Percentiles rank a stretch among this genome's conserved stretches.
Conservation (phyloP, 495 filamentous ascomycete species). For the Penicillium soppii region DNA sequence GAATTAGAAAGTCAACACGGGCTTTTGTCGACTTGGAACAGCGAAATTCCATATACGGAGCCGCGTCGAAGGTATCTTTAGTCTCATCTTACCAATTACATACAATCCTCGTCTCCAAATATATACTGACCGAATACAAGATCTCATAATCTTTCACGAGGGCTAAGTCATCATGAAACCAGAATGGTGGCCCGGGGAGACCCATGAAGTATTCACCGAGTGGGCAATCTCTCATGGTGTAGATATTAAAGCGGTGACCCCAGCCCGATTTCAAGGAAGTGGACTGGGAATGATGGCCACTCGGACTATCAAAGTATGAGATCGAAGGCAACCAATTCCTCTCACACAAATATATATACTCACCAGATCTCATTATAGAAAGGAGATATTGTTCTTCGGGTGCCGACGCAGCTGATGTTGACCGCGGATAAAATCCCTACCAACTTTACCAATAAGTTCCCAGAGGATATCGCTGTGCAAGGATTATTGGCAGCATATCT, state of each 20-base stretch:
- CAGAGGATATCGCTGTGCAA: conserved; percentile 60
- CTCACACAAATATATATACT: neutral
- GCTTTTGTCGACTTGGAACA: neutral
- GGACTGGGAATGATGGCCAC: conserved; percentile 76
- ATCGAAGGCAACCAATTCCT: neutral
- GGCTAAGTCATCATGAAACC: conserved; percentile 25
- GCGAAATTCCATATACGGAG: neutral
- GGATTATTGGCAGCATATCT: conserved; percentile 71
- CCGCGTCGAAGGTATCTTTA: neutral
- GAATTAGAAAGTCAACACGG: neutral
- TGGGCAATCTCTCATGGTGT: conserved; percentile 65
- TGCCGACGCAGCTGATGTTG: conserved; percentile 64
- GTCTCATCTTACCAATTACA: neutral
- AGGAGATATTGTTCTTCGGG: conserved; percentile 56
- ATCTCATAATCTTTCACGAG: neutral
- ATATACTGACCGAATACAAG: neutral
- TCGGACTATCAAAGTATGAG: conserved; percentile 57
- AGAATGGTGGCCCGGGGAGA: conserved; percentile 40
- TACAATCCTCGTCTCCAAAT: neutral
- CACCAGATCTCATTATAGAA: conserved; percentile 21
- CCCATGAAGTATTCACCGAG: conserved; percentile 52
- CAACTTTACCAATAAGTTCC: conserved; percentile 39
- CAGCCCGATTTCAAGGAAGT: conserved; percentile 59
- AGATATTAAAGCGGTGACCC: conserved; percentile 56
- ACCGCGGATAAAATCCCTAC: conserved; percentile 58